Base-by-base conservation (phyloP, 2,329 filamentous ascomycete genomes). In the Fusarium tricinctum region DNA sequence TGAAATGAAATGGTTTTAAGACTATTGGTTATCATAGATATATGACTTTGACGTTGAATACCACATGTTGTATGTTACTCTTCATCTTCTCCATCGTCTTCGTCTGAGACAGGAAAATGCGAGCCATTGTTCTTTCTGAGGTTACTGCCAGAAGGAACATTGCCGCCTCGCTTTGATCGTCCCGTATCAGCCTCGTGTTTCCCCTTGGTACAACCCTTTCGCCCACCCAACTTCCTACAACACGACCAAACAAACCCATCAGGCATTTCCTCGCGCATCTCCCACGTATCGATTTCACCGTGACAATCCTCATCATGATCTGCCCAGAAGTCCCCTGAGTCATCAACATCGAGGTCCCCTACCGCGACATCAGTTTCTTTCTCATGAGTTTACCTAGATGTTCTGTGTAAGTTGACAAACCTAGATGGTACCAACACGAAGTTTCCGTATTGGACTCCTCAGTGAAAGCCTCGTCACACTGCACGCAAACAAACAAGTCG, bases 401-500 rank as follows among this genome's bases (percentile, higher is more conserved):
- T 13, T 30, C 8, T 30, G 10, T 35, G 33, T 35, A 35, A 3
- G 6, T 20, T 20, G 22, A 56, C 65, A 38, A 44, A 71, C 71
- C 71, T 26, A 51, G 48, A 30, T 59, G 60, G 26, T 64, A 65
- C 8, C 32, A 30, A 40, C 53, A 65, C 17, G 60, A 52, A 15
- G 12, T 20, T 5, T 59, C 42, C 3, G 52, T 53, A 10, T 73
- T 73, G 6, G 66, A 63, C 6, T 63, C 51, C 4, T 56, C 17
- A 4, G 35, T 35, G 3, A 67, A 73, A 0, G 55, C 47, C 0
- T 23, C 23, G 26, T 61, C 63, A 6, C 69, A 73, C 33, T 72
- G 59, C 3, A 67, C 53, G 5, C 69, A 72, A 7, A 72, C 40
- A 19, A 44, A 61, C 10, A 73, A 3, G 0, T 73, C 70, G 3